phyloP scores from a whole-genome alignment of 768 basidiomycete species.

The Boletus bicolor region DNA sequence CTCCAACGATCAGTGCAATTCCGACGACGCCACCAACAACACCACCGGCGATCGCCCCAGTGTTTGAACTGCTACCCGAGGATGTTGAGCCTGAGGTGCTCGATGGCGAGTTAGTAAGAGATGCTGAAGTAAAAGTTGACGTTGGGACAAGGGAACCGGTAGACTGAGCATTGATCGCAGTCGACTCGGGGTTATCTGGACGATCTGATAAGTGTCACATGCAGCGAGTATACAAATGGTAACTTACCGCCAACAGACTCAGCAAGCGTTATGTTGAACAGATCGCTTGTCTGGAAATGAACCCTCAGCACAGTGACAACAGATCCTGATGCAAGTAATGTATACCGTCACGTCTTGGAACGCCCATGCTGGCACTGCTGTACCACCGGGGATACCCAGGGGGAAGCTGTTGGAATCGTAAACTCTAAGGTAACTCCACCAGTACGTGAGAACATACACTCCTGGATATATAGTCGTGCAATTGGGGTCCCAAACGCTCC shows the following conservation, averaged over 20 bases:
- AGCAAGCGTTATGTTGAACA: conserved; percentile 42
- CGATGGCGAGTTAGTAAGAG: conserved; percentile 14
- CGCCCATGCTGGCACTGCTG: conserved; percentile 60
- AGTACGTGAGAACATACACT: conserved; percentile 16
- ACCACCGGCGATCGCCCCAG: conserved; percentile 58
- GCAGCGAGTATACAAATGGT: background rate
- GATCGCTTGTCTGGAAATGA: conserved; percentile 30
- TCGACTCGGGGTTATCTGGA: conserved; percentile 44
- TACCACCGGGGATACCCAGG: conserved; percentile 41
- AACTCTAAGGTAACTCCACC: background rate
- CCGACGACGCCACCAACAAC: conserved; percentile 61
- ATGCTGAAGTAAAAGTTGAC: conserved; percentile 15
- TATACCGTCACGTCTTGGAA: conserved; percentile 52
- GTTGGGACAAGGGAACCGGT: conserved; percentile 16
- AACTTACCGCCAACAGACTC: conserved; percentile 28
- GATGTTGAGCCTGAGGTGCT: background rate
- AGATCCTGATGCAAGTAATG: background rate
- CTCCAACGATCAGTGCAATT: conserved; percentile 41
- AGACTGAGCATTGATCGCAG: conserved; percentile 33
- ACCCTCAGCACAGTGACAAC: conserved; percentile 1
- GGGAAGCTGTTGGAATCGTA: conserved; percentile 39
- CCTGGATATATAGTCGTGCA: conserved; percentile 38
- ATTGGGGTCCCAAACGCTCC: conserved; percentile 49
- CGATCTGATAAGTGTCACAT: background rate
- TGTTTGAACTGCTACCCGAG: conserved; percentile 26